Conservation (phyloP, 2,329 filamentous ascomycete genomes). For the Dactylella cylindrospora region DNA sequence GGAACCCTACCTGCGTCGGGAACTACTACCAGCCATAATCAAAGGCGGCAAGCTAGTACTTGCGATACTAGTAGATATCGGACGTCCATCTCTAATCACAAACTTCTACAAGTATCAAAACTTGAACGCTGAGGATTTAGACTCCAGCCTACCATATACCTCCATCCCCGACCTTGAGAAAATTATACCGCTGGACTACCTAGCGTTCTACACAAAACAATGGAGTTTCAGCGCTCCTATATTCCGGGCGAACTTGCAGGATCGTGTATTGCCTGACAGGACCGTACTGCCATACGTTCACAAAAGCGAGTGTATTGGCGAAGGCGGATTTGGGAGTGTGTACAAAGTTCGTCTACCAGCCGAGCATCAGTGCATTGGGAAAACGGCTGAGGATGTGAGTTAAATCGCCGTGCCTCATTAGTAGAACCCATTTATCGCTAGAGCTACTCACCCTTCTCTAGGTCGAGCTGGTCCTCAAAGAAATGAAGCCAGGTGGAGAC, state of each 20-base stretch:
- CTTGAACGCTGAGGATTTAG: slow-evolving; percentile 5
- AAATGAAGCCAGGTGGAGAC: slow-evolving; percentile 24
- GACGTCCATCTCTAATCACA: slow-evolving; percentile 3
- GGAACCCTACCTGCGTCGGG: no score
- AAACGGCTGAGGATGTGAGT: slow-evolving; percentile 4
- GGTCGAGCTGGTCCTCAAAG: slow-evolving; percentile 21
- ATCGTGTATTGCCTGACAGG: slow-evolving; percentile 13
- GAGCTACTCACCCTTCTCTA: not conserved
- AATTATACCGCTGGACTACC: slow-evolving; percentile 1
- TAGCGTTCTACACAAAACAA: slow-evolving; percentile 11
- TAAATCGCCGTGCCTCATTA: not conserved
- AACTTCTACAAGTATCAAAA: slow-evolving; percentile 9
- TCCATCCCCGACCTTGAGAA: not conserved
- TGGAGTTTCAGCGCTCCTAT: slow-evolving; percentile 25
- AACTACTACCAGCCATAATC: no score
- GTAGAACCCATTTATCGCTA: not conserved
- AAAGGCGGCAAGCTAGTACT: slow-evolving; percentile 13
- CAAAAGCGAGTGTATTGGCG: slow-evolving; percentile 5
- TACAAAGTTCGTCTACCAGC: slow-evolving; percentile 19
- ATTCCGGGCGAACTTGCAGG: slow-evolving; percentile 20
- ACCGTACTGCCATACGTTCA: slow-evolving; percentile 7
- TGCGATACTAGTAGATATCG: slow-evolving; percentile 8
- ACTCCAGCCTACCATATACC: slow-evolving; percentile 18
- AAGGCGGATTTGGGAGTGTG: slow-evolving; percentile 23
- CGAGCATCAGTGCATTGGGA: slow-evolving; percentile 26